Base-by-base conservation (phyloP, 768 basidiomycete species). In the Phanerochaete carnosa region DNA sequence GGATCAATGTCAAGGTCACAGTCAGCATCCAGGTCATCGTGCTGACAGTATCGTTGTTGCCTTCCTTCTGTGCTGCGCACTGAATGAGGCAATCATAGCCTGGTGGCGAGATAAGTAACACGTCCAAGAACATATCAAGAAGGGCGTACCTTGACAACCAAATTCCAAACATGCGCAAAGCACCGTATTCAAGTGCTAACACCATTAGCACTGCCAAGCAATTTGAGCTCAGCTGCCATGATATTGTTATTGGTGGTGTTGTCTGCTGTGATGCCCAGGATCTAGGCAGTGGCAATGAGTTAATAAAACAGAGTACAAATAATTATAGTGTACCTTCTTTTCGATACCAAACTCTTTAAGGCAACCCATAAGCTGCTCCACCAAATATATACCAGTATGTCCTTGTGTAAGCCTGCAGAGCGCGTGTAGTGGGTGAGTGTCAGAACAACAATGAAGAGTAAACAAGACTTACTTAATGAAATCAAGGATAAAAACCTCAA, bases 201-300 rank as follows among this genome's bases (percentile, higher is more conserved):
- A 35, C 46, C 22, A 55, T 63, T 23, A 45, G 23, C 2, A 22
- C 30, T 26, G 29, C 58, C 53, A 12, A 60, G 59, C 11, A 30
- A 47, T 23, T 59, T 30, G 12, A 60, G 37, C 19, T 55, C 43
- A 15, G 58, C 50, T 0, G 73, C 25, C 70, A 77, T 75, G 0
- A 72, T 75, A 19, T 55, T 52, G 59, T 78, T 79, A 52, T 76
- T 78, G 2, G 45, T 56, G 0, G 76, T 74, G 57, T 76, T 78
- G 59, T 78, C 70, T 52, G 71, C 74, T 0, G 75, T 77, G 1
- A 78, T 15, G 8, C 12, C 52, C 7, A 60, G 49, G 11, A 63
- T 53, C 62, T 60, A 55, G 25, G 45, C 49, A 23, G 22, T 46
- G 39, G 25, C 22, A 12, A 8, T 32, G 2, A 45, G 25, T 30